Evolutionary conservation across 805 yeast genomes (phyloP), one percentile per base, ranked within the genome.

Genomic region (Kuraishia floccosa): DNA sequence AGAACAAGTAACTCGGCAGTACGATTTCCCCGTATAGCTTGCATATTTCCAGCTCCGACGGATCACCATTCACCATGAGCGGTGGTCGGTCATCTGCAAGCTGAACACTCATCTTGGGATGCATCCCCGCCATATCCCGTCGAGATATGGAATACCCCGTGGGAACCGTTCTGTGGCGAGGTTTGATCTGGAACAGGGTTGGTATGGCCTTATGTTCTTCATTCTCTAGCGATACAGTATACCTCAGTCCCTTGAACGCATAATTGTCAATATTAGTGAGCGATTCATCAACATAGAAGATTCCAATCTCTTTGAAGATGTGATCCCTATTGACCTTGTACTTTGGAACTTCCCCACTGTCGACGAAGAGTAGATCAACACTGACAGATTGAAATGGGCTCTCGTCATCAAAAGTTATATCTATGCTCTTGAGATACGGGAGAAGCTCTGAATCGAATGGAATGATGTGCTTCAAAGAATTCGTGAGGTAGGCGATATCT

Each of bases 1-100:
- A 22, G 8, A 53, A 46, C 7, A 49, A 27, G 20, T 38, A 31
- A 6, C 44, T 39, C 12, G 58, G 51, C 10, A 52, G 25, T 18
- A 40, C 46, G 11, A 47, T 16, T 9, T 44, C 37, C 30, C 44
- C 43, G 29, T 35, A 37, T 22, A 52, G 34, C 11, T 36, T 17
- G 33, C 57, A 52, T 11, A 25, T 13, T 8, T 11, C 14, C 19
- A 12, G 25, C 6, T 30, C 31, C 5, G 20, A 26, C 17, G 20
- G 18, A 4, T 20, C 11, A 8, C 25, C 25, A 5, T 19, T 25
- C 6, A 18, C 7, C 25, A 12, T 16, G 12, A 31, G n/a, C 22
- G 12, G 11, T 16, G 33, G 30, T 6, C 17, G 31, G 9, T 18
- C 10, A 4, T 13, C 8, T 11, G 29, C 30, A 17, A 13, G 12